Percentiles rank a stretch among this genome's conserved stretches.
These are phyloP conservation scores for Cryptosporidium tyzzeri DNA, from an alignment of 169 alveolate species.

Conservation along the genomic window DNA sequence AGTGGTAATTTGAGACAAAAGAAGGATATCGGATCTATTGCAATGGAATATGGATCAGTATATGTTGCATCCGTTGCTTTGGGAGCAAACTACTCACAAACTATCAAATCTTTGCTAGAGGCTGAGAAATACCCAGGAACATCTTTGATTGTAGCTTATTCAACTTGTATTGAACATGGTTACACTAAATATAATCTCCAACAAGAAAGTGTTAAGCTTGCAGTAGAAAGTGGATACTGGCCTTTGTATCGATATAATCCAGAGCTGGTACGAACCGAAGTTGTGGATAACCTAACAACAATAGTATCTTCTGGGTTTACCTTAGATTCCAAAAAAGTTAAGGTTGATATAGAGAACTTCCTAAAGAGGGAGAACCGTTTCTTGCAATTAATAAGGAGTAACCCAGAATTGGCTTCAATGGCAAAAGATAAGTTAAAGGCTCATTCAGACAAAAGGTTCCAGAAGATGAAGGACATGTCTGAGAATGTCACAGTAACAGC, in stretches of 20 bases:
- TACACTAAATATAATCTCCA: constrained; percentile 63
- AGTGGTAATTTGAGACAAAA: constrained; percentile 79
- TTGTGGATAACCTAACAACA: constrained; percentile 29
- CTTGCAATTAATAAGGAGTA: constrained; percentile 64
- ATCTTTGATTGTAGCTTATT: constrained; percentile 80
- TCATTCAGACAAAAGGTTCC: constrained; percentile 70
- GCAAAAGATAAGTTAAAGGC: constrained; percentile 42
- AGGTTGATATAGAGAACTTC: constrained; percentile 64
- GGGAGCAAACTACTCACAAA: constrained; percentile 80
- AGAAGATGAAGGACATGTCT: constrained; percentile 52
- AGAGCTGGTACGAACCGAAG: constrained; percentile 9
- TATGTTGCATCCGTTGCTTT: constrained; percentile 82
- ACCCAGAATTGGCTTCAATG: constrained; percentile 77
- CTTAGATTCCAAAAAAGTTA: constrained; percentile 75
- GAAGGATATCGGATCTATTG: constrained; percentile 83
- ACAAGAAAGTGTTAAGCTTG: constrained; percentile 77
- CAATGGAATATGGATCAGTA: constrained; percentile 81
- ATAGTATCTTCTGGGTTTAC: constrained; percentile 74
- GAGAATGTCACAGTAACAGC: constrained; percentile 41
- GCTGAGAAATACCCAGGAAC: constrained; percentile 82
- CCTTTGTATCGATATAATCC: constrained; percentile 79
- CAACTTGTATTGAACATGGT: constrained; percentile 83
- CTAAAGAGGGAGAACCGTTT: constrained; percentile 77
- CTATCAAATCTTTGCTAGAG: constrained; percentile 78
- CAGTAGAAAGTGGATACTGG: constrained; percentile 82